Evolutionary conservation across 2,329 filamentous ascomycete species (phyloP).

Genomic region (Diaporthe ampelina): DNA sequence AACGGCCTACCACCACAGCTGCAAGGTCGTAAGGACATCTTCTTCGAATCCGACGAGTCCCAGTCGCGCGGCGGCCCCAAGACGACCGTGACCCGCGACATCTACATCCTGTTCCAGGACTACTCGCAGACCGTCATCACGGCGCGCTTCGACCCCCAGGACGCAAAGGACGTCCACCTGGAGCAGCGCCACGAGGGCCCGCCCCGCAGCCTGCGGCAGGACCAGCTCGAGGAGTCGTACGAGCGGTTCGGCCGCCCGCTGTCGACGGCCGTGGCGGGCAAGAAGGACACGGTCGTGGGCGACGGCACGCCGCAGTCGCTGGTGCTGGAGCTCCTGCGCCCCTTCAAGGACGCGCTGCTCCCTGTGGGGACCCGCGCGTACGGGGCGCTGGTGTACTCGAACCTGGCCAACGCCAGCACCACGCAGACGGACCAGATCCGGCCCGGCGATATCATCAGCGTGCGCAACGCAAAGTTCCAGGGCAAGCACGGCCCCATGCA

Average conservation of each 20-base stretch:
- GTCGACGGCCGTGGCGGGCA: constrained; percentile 75
- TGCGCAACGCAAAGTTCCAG: constrained; percentile 94
- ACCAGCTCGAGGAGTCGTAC: constrained; percentile 91
- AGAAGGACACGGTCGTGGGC: constrained; percentile 85
- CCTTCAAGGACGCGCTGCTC: constrained; percentile 79
- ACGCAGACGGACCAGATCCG: constrained; percentile 94
- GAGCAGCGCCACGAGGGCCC: constrained; percentile 91
- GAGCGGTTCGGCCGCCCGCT: constrained; percentile 85
- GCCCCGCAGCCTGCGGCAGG: constrained; percentile 85
- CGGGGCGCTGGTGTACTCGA: constrained; percentile 92
- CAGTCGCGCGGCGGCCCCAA: constrained; percentile 76
- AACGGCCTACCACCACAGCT: constrained; percentile 85
- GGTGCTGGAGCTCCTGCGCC: constrained; percentile 82
- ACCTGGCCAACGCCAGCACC: constrained; percentile 93
- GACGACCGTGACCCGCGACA: constrained; percentile 80
- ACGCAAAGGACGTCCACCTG: constrained; percentile 79
- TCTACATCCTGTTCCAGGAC: constrained; percentile 93
- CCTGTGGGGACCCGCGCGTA: constrained; percentile 92
- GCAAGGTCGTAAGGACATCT: constrained; percentile 85
- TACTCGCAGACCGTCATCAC: constrained; percentile 95
- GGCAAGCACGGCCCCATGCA: constrained; percentile 97
- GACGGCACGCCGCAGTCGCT: constrained; percentile 86
- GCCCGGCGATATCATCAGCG: constrained; percentile 88
- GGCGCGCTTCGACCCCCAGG: constrained; percentile 81
- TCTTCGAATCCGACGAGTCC: constrained; percentile 85